phyloP scores from a whole-genome alignment of 140 eudicot species.

The Erigeron philadelphicus region DNA sequence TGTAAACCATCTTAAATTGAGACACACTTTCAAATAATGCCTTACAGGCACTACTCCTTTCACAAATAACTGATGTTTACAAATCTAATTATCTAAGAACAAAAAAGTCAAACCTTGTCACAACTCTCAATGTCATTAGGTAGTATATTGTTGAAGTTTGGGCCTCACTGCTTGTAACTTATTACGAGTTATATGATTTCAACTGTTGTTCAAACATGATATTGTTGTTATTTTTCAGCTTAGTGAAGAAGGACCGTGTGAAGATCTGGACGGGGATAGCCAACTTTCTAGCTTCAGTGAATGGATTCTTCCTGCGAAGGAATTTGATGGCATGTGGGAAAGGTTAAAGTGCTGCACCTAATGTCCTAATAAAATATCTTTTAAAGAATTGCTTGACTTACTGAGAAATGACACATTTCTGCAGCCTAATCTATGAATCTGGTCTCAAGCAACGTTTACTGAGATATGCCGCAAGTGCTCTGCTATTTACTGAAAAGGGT shows the following conservation, averaged over 20 bases:
- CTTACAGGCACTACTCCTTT: constrained; percentile 3
- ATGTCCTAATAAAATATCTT: neutral
- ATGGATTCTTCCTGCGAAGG: constrained; percentile 98
- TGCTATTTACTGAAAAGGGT: constrained; percentile 92
- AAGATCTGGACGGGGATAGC: constrained; percentile 78
- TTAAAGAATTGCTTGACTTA: constrained; percentile 5
- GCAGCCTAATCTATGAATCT: constrained; percentile 89
- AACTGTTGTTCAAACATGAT: constrained; percentile 6
- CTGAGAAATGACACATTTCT: constrained; percentile 23
- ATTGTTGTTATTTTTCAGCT: constrained; percentile 44
- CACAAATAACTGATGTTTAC: constrained; percentile 13
- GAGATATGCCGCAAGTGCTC: constrained; percentile 93
- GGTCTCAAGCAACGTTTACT: constrained; percentile 88
- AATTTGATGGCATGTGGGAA: constrained; percentile 99
- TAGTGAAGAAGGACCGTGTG: constrained; percentile 96
- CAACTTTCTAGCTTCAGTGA: constrained; percentile 90
- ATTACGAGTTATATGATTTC: neutral
- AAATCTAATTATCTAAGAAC: constrained; percentile 1
- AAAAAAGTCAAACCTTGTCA: neutral
- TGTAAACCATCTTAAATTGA: neutral
- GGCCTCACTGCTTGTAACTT: neutral
- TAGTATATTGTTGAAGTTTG: constrained; percentile 6
- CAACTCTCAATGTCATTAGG: constrained; percentile 7
- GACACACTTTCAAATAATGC: neutral
- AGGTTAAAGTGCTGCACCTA: constrained; percentile 40